Evolutionary conservation across 108 stramenopile genomes (phyloP), one percentile per base, ranked within the genome.

Genomic region (Pseudonitzschia multistriata): DNA sequence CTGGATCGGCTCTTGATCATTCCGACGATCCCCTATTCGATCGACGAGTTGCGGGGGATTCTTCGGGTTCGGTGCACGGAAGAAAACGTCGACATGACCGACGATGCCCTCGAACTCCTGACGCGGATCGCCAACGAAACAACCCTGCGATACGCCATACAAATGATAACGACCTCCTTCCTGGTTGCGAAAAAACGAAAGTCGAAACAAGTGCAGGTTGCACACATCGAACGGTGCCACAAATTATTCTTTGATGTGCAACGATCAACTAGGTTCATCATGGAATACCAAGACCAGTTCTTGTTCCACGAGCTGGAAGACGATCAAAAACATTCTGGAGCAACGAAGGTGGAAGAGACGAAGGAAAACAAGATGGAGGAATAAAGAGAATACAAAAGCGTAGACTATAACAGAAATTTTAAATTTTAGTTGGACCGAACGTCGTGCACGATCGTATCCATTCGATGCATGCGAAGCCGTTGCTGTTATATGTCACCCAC

Each of bases 1-100:
- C 79, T 98, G 45, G 97, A 99, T 72, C 78, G 98, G 15, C 88
- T 98, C 59, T 96, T 99, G 90, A 98, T 99, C 72, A 92, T 99
- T 34, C 84, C 90, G 34, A 99, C 97, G 4, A 62, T 75, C 42
- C 96, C 97, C 0, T 99, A 98, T 78, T 75, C 80, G 14, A 81
- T 92, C 48, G 84, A 85, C n/a, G 99, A 99, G 78, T 80, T 96
- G 48, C 82, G 82, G 65, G 79, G 81, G 31, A 96, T 96, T 67
- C 81, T 94, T n/a, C 47, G 74, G 28, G 90, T 95, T 22, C 76
- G 95, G 54, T 93, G 93, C 72, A 89, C 90, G 30, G 97, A 99
- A 81, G 98, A 99, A 79, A 97, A 98, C 73, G 99, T 99, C 0
- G 97, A 97, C 63, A 98, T 99, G 97, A 69, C 87, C 13, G 88